Percentiles rank a stretch among this genome's conserved stretches.
Conservation (phyloP, 495 filamentous ascomycete genomes). For the Pyrenopolyporus hunteri region DNA sequence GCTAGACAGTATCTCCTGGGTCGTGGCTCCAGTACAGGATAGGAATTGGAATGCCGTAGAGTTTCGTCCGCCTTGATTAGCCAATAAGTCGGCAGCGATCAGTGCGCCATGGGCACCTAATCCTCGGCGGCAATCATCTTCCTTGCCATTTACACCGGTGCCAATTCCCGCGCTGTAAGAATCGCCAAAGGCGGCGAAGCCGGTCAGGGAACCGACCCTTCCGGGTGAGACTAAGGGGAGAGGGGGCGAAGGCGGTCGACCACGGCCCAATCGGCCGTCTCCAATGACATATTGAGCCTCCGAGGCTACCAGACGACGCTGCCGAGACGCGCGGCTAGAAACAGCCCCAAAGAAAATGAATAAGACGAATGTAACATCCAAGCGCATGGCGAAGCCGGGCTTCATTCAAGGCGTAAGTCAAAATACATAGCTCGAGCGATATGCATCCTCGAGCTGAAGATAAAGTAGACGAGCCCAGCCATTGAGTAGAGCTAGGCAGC, state of each 20-base stretch:
- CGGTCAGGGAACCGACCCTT: not conserved
- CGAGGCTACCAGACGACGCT: not conserved
- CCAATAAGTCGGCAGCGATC: slow-evolving; percentile 41
- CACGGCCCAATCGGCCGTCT: not conserved
- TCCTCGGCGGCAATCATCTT: slow-evolving; percentile 51
- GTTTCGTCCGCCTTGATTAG: slow-evolving; percentile 11
- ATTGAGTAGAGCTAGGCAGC: slow-evolving; percentile 11
- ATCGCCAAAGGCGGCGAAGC: slow-evolving; percentile 54
- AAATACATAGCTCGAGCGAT: slow-evolving; percentile 12
- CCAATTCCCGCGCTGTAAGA: slow-evolving; percentile 58
- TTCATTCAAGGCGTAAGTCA: slow-evolving; percentile 1
- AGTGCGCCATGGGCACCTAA: slow-evolving; percentile 46
- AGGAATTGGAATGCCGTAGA: slow-evolving; percentile 46
- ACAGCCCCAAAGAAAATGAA: not conserved
- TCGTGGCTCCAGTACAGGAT: slow-evolving; percentile 50
- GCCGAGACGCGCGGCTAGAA: not conserved
- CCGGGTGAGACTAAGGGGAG: not conserved
- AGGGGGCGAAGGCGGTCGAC: not conserved
- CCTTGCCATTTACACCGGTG: slow-evolving; percentile 44
- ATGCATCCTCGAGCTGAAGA: slow-evolving; percentile 3
- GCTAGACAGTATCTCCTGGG: slow-evolving; percentile 42
- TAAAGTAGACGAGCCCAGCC: not conserved
- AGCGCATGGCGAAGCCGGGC: slow-evolving; percentile 34
- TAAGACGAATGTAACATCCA: slow-evolving; percentile 11
- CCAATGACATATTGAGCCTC: slow-evolving; percentile 28